Evolutionary conservation across 768 basidiomycete genomes (phyloP), one percentile per base, ranked within the genome.

Genomic region (Psilocybe subaeruginosa): DNA sequence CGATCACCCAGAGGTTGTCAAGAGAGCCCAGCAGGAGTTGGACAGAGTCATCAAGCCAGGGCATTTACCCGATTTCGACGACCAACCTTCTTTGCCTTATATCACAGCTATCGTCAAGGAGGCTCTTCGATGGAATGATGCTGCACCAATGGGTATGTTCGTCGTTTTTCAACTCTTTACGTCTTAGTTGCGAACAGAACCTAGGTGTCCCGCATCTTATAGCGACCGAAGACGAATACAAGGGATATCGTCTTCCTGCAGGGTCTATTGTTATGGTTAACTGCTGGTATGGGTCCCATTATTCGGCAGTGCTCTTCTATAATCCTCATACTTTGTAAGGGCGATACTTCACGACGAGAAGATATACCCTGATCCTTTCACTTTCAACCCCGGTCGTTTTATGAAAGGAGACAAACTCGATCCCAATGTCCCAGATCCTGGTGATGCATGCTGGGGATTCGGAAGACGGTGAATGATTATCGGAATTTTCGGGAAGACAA

Each of bases 311-410:
- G 16, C 47, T 17, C n/a, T 1, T n/a, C 23, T 16, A 7, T 39
- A 31, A 30, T n/a, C 3, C 37, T 31, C 27, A 14, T n/a, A 49
- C 5, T 35, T 49, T 14, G 14, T 23, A 35, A 81, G 80, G 81
- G 76, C 77, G 0, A 78, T 83, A 50, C 72, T 77, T 1, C 78
- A 75, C 52, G 72, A 84, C 37, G 74, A 77, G 51, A 55, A 63
- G 7, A 68, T 67, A 31, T 81, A 78, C 62, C 75, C 76, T 1
- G 77, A 81, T 47, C 78, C 81, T 12, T 71, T 72, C 47, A 64
- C 49, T 1, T 81, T 82, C 65, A 76, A 74, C 27, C 80, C 80
- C 3, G 79, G 81, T 29, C 76, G 79, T 7, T 81, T 76, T 61
- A 63, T 77, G 11, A 60, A 66, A 19, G 65, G 76, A 53, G 63